phyloP scores from a whole-genome alignment of 2,329 filamentous ascomycete species.

The Coccinonectria pachysandricola region DNA sequence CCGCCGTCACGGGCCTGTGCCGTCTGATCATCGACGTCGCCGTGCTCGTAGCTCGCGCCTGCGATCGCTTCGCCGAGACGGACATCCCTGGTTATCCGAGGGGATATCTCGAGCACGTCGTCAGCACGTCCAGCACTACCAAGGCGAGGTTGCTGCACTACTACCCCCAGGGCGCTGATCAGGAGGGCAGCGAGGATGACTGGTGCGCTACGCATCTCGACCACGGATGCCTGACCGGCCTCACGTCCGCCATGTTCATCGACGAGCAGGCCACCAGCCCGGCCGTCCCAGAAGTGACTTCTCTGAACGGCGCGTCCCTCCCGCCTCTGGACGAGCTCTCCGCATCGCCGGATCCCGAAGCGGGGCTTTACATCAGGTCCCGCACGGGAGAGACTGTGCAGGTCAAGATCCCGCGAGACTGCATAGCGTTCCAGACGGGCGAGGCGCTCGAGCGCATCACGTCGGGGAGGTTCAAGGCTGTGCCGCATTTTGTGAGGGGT shows the following conservation, averaged over 20 bases:
- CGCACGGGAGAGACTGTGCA: conserved; percentile 76
- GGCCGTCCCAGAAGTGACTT: conserved; percentile 20
- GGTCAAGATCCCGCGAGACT: conserved; percentile 82
- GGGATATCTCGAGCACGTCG: conserved; percentile 79
- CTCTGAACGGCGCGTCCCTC: conserved; percentile 20
- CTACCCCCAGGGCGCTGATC: conserved; percentile 52
- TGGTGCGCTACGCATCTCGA: conserved; percentile 92
- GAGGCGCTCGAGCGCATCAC: conserved; percentile 89
- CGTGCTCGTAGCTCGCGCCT: conserved; percentile 78
- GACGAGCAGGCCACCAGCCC: conserved; percentile 52
- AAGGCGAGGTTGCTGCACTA: conserved; percentile 92
- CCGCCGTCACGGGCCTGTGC: conserved; percentile 66
- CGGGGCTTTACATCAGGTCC: conserved; percentile 90
- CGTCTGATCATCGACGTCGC: conserved; percentile 80
- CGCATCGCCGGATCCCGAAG: conserved; percentile 67
- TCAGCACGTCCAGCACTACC: conserved; percentile 74
- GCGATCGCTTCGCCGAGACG: conserved; percentile 71
- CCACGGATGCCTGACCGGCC: conserved; percentile 84
- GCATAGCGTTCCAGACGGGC: conserved; percentile 92
- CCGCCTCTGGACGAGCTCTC: conserved; percentile 59
- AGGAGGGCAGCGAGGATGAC: conserved; percentile 57
- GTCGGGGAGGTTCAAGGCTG: conserved; percentile 80
- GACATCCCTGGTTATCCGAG: conserved; percentile 67
- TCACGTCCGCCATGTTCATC: conserved; percentile 94
- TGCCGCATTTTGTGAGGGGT: conserved; percentile 89